Conservation (phyloP, 495 filamentous ascomycete species). For the Aspergillus diversus region DNA sequence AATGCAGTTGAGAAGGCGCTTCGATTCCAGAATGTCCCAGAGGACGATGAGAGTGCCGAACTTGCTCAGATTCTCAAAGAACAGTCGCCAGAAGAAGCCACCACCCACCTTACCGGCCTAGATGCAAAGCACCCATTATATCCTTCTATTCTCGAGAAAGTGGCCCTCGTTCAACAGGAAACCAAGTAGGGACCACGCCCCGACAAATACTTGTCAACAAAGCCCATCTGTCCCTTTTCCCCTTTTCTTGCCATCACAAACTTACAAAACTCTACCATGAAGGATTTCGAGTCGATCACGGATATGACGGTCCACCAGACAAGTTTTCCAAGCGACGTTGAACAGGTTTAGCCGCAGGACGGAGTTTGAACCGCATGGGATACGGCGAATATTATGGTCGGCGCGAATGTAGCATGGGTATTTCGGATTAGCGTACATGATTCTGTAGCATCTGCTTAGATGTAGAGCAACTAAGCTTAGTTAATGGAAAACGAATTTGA, state of each 20-base stretch:
- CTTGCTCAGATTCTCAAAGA: constrained; percentile 81
- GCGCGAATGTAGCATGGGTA: constrained; percentile 28
- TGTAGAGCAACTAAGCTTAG: constrained; percentile 20
- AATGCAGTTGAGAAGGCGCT: constrained; percentile 83
- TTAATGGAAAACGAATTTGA: constrained; percentile 7
- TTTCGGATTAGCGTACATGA: constrained; percentile 23
- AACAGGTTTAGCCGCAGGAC: constrained; percentile 29
- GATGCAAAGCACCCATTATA: constrained; percentile 73
- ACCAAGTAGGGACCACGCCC: constrained; percentile 39
- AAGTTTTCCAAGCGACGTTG: constrained; percentile 21
- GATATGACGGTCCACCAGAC: constrained; percentile 24
- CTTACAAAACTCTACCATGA: constrained; percentile 22
- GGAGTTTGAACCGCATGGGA: constrained; percentile 36
- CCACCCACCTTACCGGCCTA: constrained; percentile 76
- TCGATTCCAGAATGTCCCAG: constrained; percentile 88
- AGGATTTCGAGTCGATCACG: constrained; percentile 26
- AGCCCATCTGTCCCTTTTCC: constrained; percentile 9
- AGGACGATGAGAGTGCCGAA: constrained; percentile 81
- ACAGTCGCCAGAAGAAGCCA: constrained; percentile 64
- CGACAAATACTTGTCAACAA: constrained; percentile 13
- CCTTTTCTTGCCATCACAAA: constrained; percentile 15
- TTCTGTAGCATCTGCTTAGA: constrained; percentile 15
- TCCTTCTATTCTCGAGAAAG: constrained; percentile 67
- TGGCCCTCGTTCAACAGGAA: constrained; percentile 74
- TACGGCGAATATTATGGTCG: constrained; percentile 38